These are phyloP conservation scores for Tetrahymena borealis DNA, from an alignment of 73 alveolate genomes.

Conservation along the genomic window DNA sequence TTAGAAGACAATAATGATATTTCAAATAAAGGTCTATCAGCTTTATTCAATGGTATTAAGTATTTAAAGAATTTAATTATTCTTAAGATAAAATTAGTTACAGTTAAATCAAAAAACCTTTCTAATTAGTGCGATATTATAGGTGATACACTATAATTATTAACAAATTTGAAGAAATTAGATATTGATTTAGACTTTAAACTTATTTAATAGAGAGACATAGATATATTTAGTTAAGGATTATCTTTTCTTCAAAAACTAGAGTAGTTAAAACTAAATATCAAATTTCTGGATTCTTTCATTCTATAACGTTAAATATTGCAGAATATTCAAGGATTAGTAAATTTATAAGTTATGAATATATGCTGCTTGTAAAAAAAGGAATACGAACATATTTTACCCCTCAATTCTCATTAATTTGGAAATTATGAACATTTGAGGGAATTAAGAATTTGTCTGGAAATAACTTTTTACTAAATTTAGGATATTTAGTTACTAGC, in stretches of 20 bases:
- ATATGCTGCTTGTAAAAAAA: too few species aligned
- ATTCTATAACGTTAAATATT: too few species aligned
- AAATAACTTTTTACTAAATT: too few species aligned
- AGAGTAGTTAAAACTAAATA: too few species aligned
- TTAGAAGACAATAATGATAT: background rate
- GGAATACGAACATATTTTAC: too few species aligned
- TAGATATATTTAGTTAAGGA: background rate
- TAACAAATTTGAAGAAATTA: background rate
- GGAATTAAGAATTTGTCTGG: too few species aligned
- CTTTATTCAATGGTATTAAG: background rate
- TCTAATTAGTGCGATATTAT: background rate
- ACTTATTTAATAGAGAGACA: background rate
- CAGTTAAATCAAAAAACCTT: background rate
- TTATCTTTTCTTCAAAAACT: background rate
- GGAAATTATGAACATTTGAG: too few species aligned
- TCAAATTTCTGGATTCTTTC: too few species aligned
- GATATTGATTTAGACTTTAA: background rate
- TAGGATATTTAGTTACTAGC: too few species aligned
- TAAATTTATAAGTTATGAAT: too few species aligned
- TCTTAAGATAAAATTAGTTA: background rate
- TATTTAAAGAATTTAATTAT: background rate
- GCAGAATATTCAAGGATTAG: too few species aligned
- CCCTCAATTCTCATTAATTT: too few species aligned
- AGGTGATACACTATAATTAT: background rate
- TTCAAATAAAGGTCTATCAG: background rate